A percentile compares a stretch with the other conserved stretches of the same genome.
phyloP scores from a whole-genome alignment of 176 grass and related monocot species.

The Aegilops longissima region DNA sequence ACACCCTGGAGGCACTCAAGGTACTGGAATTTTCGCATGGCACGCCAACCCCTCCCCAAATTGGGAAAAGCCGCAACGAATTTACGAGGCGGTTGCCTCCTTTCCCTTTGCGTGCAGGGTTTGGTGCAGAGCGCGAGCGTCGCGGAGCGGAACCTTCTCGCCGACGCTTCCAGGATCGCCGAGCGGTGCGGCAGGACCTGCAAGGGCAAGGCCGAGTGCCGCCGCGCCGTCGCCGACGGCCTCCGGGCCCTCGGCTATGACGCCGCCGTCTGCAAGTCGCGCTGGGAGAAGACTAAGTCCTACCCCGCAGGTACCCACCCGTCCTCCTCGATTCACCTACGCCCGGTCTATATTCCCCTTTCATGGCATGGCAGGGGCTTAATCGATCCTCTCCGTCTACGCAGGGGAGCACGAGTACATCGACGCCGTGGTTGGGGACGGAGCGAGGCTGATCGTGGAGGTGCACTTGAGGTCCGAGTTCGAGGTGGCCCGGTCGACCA shows the following conservation, averaged over 20 bases:
- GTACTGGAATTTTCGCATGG: slow-evolving; percentile 34
- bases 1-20: slow-evolving; percentile 65
- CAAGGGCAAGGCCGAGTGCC: slow-evolving; percentile 55
- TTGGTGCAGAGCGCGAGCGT: slow-evolving; percentile 71
- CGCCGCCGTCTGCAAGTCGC: slow-evolving; percentile 77
- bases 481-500: slow-evolving; percentile 77
- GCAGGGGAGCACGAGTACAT: slow-evolving; percentile 93
- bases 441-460: slow-evolving; percentile 64
- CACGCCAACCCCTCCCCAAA: background rate
- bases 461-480: slow-evolving; percentile 89
- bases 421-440: slow-evolving; percentile 57
- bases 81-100: background rate
- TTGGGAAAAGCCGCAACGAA: background rate
- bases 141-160: slow-evolving; percentile 80
- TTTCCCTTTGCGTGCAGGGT: slow-evolving; percentile 49
- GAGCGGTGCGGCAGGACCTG: slow-evolving; percentile 48
- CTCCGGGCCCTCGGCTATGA: slow-evolving; percentile 74
- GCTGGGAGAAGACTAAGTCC: slow-evolving; percentile 69
- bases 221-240: slow-evolving; percentile 61
- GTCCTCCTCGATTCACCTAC: background rate
- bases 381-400: background rate
- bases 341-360: background rate
- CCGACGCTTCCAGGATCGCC: slow-evolving; percentile 65
- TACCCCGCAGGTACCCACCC: slow-evolving; percentile 50
- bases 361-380: background rate